Evolutionary conservation across 2,329 filamentous ascomycete species (phyloP).

Genomic region (Penicillium verrucosum): DNA sequence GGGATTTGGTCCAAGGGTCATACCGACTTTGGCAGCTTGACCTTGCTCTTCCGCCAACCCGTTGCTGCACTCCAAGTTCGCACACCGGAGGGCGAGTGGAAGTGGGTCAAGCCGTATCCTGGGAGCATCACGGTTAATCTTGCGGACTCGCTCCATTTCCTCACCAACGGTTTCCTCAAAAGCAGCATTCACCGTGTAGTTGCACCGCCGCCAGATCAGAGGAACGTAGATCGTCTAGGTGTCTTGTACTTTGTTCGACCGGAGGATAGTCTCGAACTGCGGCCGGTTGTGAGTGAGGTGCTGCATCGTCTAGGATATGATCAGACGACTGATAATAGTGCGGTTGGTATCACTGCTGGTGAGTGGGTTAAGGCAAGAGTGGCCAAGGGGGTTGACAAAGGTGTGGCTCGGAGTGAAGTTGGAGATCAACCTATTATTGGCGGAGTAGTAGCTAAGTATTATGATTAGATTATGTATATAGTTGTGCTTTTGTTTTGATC

Average conservation of each 20-base stretch:
- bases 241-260: slow-evolving; percentile 47
- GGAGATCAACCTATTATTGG: slow-evolving; percentile 18
- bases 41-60: slow-evolving; percentile 56
- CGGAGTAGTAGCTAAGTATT: slow-evolving; percentile 18
- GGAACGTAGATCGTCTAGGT: slow-evolving; percentile 37
- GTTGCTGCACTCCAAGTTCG: slow-evolving; percentile 56
- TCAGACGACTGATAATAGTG: slow-evolving; percentile 7
- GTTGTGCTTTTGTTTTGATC: no score
- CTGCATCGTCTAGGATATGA: slow-evolving; percentile 32
- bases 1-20: slow-evolving; percentile 49
- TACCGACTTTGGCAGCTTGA: slow-evolving; percentile 56
- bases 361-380: slow-evolving; percentile 25
- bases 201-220: slow-evolving; percentile 46
- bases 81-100: slow-evolving; percentile 47
- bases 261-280: slow-evolving; percentile 29
- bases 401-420: slow-evolving; percentile 12
- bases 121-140: slow-evolving; percentile 52
- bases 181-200: slow-evolving; percentile 47
- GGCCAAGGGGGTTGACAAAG: slow-evolving; percentile 17
- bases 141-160: slow-evolving; percentile 47
- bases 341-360: slow-evolving; percentile 13
- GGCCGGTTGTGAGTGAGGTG: slow-evolving; percentile 25
- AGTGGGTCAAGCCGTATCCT: slow-evolving; percentile 47
- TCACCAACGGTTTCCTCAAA: slow-evolving; percentile 51
- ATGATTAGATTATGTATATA: not conserved